Base-by-base conservation (phyloP, 2,329 filamentous ascomycete genomes). In the Fonsecaea nubica region DNA sequence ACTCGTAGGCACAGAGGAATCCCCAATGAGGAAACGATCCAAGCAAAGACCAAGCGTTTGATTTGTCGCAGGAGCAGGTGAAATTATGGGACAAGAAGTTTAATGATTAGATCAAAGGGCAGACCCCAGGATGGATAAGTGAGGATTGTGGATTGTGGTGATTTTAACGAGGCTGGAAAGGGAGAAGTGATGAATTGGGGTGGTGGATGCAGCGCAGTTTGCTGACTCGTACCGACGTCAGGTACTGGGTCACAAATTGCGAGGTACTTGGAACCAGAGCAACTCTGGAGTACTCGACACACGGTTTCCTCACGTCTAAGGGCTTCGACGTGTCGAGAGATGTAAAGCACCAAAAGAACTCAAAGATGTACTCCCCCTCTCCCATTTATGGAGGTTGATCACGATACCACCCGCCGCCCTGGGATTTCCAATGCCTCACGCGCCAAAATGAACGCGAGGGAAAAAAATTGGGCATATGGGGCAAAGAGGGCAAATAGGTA, bases 151-250 rank as follows among this genome's bases (percentile, higher is more conserved):
- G 45, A 12, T 50, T 50, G 18, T 50, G 18, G 45, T 50, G 45
- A 50, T 30, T 50, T 50, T 50, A 50, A 50, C 45, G 45, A 50
- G 45, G 45, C 45, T 50, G 45, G 45, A 50, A 50, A 50, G 45
- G 45, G 45, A 50, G 45, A 50, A 30, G 45, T 50, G 45, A 50
- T 30, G 18, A 50, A 25, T 50, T 50, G 18, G 18, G 45, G 25
- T 18, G 45, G 21, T 30, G 45, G 45, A 50, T 50, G 45, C 18
- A 50, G 18, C 25, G 45, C 18, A 50, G 18, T 50, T 48, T 50
- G 45, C 18, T 50, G 45, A 50, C 45, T 32, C 30, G 30, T 32
- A 32, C 30, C 30, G 30, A 32, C 4, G 4, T 32, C 30, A 32
- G 30, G 30, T 32, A 32, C 30, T 6, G 18, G 18, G 25, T 50